These are phyloP conservation scores for Heterobasidion irregulare DNA, from an alignment of 1,284 basidiomycete species.

Conservation along the genomic window DNA sequence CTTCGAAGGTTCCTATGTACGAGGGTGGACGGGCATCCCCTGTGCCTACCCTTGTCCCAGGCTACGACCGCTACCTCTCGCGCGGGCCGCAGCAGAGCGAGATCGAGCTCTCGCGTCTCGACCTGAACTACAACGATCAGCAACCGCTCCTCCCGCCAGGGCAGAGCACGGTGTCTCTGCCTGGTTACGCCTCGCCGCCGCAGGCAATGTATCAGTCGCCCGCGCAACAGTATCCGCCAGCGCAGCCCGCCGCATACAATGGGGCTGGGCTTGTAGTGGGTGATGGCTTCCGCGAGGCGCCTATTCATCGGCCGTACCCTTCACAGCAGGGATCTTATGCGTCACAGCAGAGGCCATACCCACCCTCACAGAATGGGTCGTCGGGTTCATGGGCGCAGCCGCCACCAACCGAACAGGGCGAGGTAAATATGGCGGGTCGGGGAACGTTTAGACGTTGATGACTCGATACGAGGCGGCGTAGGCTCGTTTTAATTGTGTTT, in stretches of 20 bases:
- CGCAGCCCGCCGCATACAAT: neutral
- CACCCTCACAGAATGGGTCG: too few relatives aligned
- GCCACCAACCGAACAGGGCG: conserved; percentile 14
- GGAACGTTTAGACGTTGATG: conserved; percentile 27
- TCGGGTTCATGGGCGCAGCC: neutral
- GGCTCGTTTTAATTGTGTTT: neutral
- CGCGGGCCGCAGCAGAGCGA: conserved; percentile 31
- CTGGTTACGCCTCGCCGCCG: conserved; percentile 12
- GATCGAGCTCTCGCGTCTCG: conserved; percentile 50
- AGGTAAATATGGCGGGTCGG: conserved; percentile 31
- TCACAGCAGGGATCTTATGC: conserved; percentile 12
- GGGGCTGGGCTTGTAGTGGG: neutral
- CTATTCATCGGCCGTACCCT: conserved; percentile 38
- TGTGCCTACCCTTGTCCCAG: conserved; percentile 25
- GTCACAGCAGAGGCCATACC: too few relatives aligned
- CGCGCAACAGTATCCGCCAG: conserved; percentile 19
- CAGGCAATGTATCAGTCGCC: conserved; percentile 5
- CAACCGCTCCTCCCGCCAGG: conserved; percentile 39
- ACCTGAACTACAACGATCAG: conserved; percentile 37
- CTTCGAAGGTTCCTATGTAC: conserved; percentile 28
- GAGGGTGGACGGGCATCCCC: conserved; percentile 34
- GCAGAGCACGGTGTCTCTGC: conserved; percentile 4
- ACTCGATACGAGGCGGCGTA: neutral
- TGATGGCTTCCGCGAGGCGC: conserved; percentile 30
- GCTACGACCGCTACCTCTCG: conserved; percentile 50